These are phyloP conservation scores for Tulasnella calospora DNA, from an alignment of 768 basidiomycete genomes.

Conservation along the genomic window DNA sequence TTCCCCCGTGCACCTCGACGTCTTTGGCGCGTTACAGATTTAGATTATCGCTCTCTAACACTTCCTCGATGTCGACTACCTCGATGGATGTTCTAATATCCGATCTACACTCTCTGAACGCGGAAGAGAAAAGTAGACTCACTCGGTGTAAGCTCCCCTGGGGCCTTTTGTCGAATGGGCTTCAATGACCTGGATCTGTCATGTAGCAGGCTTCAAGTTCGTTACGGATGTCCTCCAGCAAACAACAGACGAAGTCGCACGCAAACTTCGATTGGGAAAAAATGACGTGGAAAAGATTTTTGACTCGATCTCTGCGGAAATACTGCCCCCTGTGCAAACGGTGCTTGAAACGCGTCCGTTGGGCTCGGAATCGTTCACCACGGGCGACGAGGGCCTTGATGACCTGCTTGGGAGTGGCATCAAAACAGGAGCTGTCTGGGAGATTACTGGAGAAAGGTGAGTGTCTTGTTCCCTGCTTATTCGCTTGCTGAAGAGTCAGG, in stretches of 20 bases:
- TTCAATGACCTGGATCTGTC: too few relatives aligned
- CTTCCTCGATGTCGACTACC: too few relatives aligned
- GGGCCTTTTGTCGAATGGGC: too few relatives aligned
- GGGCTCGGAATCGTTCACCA: slow-evolving; percentile 54
- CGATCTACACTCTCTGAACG: too few relatives aligned
- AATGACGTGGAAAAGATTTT: background rate
- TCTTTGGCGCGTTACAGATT: too few relatives aligned
- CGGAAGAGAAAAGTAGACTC: too few relatives aligned
- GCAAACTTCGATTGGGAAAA: background rate
- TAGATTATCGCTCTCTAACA: too few relatives aligned
- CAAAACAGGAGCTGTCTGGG: slow-evolving; percentile 74
- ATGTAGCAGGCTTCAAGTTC: background rate
- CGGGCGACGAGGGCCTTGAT: slow-evolving; percentile 71
- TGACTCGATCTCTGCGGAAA: slow-evolving; percentile 10
- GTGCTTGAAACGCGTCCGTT: background rate
- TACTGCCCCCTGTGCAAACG: background rate
- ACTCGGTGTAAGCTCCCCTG: too few relatives aligned
- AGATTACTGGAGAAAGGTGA: slow-evolving; percentile 85
- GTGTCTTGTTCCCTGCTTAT: slow-evolving; percentile 22
- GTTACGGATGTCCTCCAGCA: slow-evolving; percentile 4
- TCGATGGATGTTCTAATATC: too few relatives aligned
- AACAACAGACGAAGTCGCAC: background rate
- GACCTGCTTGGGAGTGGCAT: slow-evolving; percentile 72
- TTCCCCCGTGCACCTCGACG: too few relatives aligned
- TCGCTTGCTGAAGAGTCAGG: background rate